Evolutionary conservation across 2,329 filamentous ascomycete genomes (phyloP).

Genomic region (Fusarium sp.): DNA sequence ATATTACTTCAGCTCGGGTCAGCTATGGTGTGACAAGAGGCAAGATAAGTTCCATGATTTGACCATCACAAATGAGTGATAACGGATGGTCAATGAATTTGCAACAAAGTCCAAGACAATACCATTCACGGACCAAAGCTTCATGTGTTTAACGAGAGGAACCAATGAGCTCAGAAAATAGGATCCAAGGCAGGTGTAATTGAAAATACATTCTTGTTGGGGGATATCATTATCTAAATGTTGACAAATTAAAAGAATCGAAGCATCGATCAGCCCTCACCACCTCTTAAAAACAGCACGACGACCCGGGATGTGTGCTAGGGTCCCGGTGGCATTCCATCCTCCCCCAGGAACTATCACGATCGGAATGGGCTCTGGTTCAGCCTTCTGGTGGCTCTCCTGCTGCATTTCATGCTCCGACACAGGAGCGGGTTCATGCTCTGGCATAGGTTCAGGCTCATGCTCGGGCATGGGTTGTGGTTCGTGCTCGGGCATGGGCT

Average conservation of each 20-base stretch:
- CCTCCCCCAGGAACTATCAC: background rate
- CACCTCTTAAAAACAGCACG: conserved; percentile 23
- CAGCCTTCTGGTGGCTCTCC: background rate
- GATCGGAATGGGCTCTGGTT: background rate
- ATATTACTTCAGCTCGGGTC: no score
- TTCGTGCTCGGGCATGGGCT: background rate
- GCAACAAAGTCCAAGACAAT: background rate
- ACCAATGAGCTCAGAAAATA: background rate
- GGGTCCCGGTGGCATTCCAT: conserved; percentile 5
- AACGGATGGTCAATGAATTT: background rate
- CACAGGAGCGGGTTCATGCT: background rate
- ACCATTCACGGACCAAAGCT: background rate
- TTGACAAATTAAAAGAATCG: background rate
- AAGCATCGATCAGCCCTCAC: background rate
- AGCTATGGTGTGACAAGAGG: background rate
- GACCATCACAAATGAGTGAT: background rate
- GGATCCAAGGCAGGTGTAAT: background rate
- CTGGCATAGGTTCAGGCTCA: background rate
- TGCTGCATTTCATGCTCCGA: background rate
- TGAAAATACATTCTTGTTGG: background rate
- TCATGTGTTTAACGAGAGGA: background rate
- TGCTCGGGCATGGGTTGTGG: background rate
- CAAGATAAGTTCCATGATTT: background rate
- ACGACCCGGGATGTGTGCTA: background rate
- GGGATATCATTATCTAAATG: background rate